Percentiles rank a stretch among this genome's conserved stretches.
Conservation (phyloP, 23 red algal species). For the Gracilaria vermiculophylla region DNA sequence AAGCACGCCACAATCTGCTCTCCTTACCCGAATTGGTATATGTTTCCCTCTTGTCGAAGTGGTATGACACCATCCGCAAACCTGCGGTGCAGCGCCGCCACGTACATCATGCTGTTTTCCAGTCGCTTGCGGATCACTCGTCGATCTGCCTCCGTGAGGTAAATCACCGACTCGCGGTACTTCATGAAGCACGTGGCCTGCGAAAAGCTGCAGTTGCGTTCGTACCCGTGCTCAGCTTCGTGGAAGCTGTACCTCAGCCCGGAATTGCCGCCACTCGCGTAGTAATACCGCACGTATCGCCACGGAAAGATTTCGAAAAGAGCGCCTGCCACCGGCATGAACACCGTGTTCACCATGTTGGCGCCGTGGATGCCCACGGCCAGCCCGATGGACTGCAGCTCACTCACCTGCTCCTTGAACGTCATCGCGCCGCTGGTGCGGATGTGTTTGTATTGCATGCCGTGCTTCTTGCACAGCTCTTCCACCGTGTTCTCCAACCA, state of each 20-base stretch:
- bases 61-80: constrained; percentile 59
- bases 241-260: constrained; percentile 71
- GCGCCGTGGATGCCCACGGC: constrained; percentile 76
- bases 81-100: constrained; percentile 17
- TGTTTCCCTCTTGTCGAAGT: constrained; percentile 25
- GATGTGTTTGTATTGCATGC: constrained; percentile 34
- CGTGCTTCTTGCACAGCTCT: constrained; percentile 41
- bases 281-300: constrained; percentile 67
- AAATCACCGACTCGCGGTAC: constrained; percentile 66
- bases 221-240: constrained; percentile 33
- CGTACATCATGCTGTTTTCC: constrained; percentile 46
- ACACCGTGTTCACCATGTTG: constrained; percentile 76
- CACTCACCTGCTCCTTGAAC: constrained; percentile 48
- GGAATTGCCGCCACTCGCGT: constrained; percentile 64
- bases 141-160: constrained; percentile 26
- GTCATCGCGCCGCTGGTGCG: constrained; percentile 3
- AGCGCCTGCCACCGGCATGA: constrained; percentile 54
- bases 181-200: constrained; percentile 41
- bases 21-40: constrained; percentile 57
- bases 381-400: constrained; percentile 41
- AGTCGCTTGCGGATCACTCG: constrained; percentile 34
- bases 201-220: constrained; percentile 43
- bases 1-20: not conserved
- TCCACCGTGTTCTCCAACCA: constrained; percentile 45
- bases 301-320: constrained; percentile 82